Conservation (phyloP, 2,329 filamentous ascomycete genomes). For the Proliferodiscus dingleyae region DNA sequence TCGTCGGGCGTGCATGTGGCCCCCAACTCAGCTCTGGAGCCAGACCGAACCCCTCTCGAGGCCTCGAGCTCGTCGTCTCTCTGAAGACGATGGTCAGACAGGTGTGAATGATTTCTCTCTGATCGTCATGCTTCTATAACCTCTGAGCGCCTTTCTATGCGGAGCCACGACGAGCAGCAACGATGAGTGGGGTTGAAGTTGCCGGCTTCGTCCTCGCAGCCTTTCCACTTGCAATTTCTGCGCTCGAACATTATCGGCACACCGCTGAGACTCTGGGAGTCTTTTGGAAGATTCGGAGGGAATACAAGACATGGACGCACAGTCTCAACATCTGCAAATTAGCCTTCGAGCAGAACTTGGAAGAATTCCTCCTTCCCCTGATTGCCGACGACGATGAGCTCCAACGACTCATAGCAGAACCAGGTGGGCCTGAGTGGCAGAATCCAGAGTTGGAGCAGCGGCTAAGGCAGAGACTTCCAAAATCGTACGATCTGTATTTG, state of each 20-base stretch:
- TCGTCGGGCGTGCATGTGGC: no score
- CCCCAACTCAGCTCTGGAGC: no score
- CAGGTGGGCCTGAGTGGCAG: conserved; percentile 12
- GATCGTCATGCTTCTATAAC: no score
- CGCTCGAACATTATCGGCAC: conserved; percentile 15
- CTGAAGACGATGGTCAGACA: no score
- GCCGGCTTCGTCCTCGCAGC: conserved; percentile 16
- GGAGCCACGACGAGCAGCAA: no score
- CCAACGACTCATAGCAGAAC: conserved; percentile 4
- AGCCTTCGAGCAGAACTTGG: conserved; percentile 13
- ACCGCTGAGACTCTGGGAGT: conserved; percentile 8
- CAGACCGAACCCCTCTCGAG: no score
- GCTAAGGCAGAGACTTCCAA: conserved; percentile 13
- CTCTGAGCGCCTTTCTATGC: not conserved
- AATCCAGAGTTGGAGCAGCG: conserved; percentile 9
- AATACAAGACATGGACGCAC: conserved; percentile 14
- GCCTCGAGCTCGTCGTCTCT: no score
- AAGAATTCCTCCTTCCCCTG: conserved; percentile 14
- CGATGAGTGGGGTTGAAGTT: conserved; percentile 11
- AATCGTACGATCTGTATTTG: conserved; percentile 13
- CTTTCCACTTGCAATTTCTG: conserved; percentile 16
- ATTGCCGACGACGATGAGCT: conserved; percentile 15
- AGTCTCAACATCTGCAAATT: conserved; percentile 14
- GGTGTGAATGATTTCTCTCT: no score
- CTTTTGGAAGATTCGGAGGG: conserved; percentile 16